These are phyloP conservation scores for Leishmania aethiopica DNA, from an alignment of 208 protist genomes.

Conservation along the genomic window DNA sequence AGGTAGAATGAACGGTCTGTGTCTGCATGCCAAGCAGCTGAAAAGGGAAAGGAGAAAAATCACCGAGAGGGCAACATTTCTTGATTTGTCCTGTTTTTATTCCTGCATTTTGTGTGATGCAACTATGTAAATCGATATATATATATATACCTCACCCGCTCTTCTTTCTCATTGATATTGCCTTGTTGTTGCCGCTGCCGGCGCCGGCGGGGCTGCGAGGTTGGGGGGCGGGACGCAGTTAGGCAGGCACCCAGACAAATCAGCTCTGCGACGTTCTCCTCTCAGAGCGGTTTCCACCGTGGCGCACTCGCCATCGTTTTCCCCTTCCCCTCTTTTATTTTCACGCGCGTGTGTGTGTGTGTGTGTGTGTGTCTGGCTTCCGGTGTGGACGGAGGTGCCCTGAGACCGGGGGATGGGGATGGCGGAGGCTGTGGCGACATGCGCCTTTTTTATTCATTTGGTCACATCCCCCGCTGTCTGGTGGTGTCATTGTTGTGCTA, in stretches of 20 bases:
- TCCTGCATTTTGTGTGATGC: background rate
- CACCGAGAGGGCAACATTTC: background rate
- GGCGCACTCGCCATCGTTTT: background rate
- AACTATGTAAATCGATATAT: no score
- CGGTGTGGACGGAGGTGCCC: background rate
- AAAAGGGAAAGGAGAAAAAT: no score
- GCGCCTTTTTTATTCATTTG: background rate
- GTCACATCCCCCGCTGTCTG: background rate
- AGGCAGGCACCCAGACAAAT: background rate
- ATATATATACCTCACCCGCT: background rate
- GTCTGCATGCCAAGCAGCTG: background rate
- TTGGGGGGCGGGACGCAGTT: no score
- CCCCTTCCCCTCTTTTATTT: background rate
- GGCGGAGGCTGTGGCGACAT: background rate
- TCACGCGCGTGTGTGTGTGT: background rate
- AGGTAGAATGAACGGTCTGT: background rate
- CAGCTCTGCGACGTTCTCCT: background rate
- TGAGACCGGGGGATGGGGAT: background rate
- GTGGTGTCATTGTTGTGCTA: background rate
- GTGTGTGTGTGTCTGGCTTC: background rate
- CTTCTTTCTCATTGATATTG: background rate
- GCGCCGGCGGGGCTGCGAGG: no score
- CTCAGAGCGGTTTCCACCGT: no score
- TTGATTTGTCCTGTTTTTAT: background rate
- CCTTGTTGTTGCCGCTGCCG: no score